Evolutionary conservation across 371 early-diverging fungal species (phyloP).

Genomic region (Apophysomyces sp.): DNA sequence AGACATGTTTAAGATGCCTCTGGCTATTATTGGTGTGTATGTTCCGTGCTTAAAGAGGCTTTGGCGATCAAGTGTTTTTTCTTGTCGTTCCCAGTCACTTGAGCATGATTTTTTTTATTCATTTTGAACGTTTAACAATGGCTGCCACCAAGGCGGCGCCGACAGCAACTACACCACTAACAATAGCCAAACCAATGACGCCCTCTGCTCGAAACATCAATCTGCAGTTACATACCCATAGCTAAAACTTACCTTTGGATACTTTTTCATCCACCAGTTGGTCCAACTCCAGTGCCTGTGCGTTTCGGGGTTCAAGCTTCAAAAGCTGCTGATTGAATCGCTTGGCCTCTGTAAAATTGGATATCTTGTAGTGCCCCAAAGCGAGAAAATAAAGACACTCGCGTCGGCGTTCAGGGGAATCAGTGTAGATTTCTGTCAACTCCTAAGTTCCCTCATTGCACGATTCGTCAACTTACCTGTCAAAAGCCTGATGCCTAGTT

Average conservation of each 20-base stretch:
- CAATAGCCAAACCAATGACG: constrained; percentile 86
- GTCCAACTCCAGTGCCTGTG: constrained; percentile 75
- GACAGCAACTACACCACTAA: constrained; percentile 77
- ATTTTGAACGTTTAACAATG: constrained; percentile 34
- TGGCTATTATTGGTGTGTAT: background rate
- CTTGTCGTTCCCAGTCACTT: background rate
- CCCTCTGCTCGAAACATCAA: constrained; percentile 61
- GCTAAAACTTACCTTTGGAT: constrained; percentile 58
- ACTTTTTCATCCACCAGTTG: constrained; percentile 85
- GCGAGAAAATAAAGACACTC: constrained; percentile 95
- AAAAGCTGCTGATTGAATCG: constrained; percentile 78
- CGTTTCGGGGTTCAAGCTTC: constrained; percentile 81
- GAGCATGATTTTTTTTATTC: background rate
- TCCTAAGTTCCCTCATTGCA: background rate
- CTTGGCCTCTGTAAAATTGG: constrained; percentile 81
- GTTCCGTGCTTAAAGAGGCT: background rate
- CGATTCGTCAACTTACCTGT: constrained; percentile 51
- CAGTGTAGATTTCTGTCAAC: constrained; percentile 77
- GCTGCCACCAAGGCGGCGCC: constrained; percentile 50
- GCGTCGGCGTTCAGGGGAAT: constrained; percentile 81
- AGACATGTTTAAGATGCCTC: background rate
- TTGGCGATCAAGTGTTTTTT: background rate
- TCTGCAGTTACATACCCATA: background rate
- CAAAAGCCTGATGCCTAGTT: constrained; percentile 76
- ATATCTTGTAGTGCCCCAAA: constrained; percentile 87